A percentile compares a stretch with the other conserved stretches of the same genome.
phyloP scores from a whole-genome alignment of 805 yeast species.

The Yarrowia phangngaensis region DNA sequence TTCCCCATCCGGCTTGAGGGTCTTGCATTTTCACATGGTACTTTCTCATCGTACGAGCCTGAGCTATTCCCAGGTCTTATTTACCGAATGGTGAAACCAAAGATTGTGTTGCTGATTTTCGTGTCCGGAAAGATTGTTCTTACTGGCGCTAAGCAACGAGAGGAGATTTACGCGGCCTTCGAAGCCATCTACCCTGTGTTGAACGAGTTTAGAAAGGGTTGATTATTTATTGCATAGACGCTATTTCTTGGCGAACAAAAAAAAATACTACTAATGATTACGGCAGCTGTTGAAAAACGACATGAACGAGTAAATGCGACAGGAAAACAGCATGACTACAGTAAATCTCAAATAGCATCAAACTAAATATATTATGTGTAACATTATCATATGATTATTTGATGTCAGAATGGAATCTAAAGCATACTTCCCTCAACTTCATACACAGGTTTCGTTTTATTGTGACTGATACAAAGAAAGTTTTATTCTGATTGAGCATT shows the following conservation, averaged over 20 bases:
- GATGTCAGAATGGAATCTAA: no score
- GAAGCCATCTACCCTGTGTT: slow-evolving; percentile 97
- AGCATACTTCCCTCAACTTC: no score
- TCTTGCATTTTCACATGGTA: slow-evolving; percentile 95
- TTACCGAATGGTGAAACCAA: slow-evolving; percentile 99
- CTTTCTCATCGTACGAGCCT: slow-evolving; percentile 97
- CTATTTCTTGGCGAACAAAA: slow-evolving; percentile 23
- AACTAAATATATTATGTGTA: no score
- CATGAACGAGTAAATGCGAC: no score
- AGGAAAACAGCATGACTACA: no score
- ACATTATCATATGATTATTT: no score
- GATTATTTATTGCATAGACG: slow-evolving; percentile 31
- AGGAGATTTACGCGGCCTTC: slow-evolving; percentile 96
- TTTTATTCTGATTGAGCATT: no score
- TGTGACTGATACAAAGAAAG: no score
- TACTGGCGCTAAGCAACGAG: slow-evolving; percentile 98
- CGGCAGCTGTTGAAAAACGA: no score
- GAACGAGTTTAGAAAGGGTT: slow-evolving; percentile 91
- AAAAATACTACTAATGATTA: slow-evolving; percentile 22
- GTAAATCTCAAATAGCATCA: no score
- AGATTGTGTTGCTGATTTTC: slow-evolving; percentile 89
- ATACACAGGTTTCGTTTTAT: no score
- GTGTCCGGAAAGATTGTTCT: slow-evolving; percentile 96
- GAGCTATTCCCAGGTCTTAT: slow-evolving; percentile 97
- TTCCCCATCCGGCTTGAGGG: slow-evolving; percentile 97